These are phyloP conservation scores for sunflower (Helianthus annuus) DNA, from an alignment of 129 eudicot genomes.

Conservation along the genomic window DNA sequence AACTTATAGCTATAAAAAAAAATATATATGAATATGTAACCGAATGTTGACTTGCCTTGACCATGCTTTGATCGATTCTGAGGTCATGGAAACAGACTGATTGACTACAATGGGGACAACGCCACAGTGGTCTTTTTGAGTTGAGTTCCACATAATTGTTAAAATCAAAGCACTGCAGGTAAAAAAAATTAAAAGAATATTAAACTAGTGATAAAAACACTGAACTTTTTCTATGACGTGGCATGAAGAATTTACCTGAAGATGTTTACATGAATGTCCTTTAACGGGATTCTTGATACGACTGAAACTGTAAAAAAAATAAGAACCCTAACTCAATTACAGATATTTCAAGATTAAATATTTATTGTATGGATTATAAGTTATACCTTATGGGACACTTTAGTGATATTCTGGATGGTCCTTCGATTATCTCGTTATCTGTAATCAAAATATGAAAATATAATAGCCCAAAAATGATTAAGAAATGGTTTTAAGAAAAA, in stretches of 20 bases:
- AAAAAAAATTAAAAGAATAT: neutral
- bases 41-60: slow-evolving; percentile 58
- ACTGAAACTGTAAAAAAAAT: slow-evolving; percentile 50
- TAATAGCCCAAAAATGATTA: slow-evolving; percentile 13
- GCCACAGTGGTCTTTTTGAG: slow-evolving; percentile 84
- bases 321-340: slow-evolving; percentile 11
- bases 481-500: slow-evolving; percentile 4
- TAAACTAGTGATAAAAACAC: neutral
- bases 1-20: neutral
- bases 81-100: slow-evolving; percentile 70
- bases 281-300: slow-evolving; percentile 76
- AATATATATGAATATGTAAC: neutral
- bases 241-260: slow-evolving; percentile 53
- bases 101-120: slow-evolving; percentile 89
- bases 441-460: slow-evolving; percentile 3
- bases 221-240: slow-evolving; percentile 1
- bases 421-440: slow-evolving; percentile 85
- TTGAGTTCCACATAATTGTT: slow-evolving; percentile 71
- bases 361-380: neutral
- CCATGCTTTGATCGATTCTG: slow-evolving; percentile 75
- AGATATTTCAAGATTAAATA: neutral
- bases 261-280: slow-evolving; percentile 83
- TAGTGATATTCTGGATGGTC: slow-evolving; percentile 75
- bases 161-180: slow-evolving; percentile 73
- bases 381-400: slow-evolving; percentile 89